Evolutionary conservation across 306 rosid genomes (phyloP), one percentile per base, ranked within the genome.

Genomic region (Rosa rugosa): DNA sequence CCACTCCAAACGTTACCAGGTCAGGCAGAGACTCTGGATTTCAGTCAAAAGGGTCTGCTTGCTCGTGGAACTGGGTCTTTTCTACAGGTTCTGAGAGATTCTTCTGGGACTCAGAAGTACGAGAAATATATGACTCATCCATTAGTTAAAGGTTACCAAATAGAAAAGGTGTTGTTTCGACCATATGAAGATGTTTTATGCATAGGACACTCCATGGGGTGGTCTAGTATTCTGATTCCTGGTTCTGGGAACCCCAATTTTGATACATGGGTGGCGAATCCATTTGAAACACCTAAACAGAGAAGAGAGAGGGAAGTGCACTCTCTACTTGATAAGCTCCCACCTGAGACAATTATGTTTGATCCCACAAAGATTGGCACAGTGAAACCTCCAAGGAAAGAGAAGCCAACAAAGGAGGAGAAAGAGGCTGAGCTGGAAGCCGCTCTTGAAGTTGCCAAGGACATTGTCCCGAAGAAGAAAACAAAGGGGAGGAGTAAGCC

Each of bases 201-300:
- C 79, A 87, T 92, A 57, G 99, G 99, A 38, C 99, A 92, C 81
- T 92, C 99, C 16, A 91, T 85, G 98, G 98, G 98, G 14, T 95
- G 89, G 89, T 95, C 97, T 68, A 92, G 96, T 73, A 91, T 95
- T 83, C 93, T 92, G 56, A 85, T 92, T 78, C 99, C 99, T 44
- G 98, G 99, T 79, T 92, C 97, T 12, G 99, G 99, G 64, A 97
- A 95, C 63, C 97, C 97, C 73, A 92, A 92, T 87, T 95, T 90
- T 1, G 97, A 91, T 75, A 76, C 98, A 8, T 92, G 92, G 92
- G 93, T 92, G 77, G 99, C 97, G 0, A 91, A 92, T 65, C 99
- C 97, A 50, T 95, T 89, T 40, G 97, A 95, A 84, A 92, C 98
- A 73, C 63, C 85, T 34, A 92, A 91, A 72, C 97, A 95, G 78